Percentiles rank a stretch among this genome's conserved stretches.
phyloP scores from a whole-genome alignment of 192 early-diverging fungal species.

The Coemansia sp. region DNA sequence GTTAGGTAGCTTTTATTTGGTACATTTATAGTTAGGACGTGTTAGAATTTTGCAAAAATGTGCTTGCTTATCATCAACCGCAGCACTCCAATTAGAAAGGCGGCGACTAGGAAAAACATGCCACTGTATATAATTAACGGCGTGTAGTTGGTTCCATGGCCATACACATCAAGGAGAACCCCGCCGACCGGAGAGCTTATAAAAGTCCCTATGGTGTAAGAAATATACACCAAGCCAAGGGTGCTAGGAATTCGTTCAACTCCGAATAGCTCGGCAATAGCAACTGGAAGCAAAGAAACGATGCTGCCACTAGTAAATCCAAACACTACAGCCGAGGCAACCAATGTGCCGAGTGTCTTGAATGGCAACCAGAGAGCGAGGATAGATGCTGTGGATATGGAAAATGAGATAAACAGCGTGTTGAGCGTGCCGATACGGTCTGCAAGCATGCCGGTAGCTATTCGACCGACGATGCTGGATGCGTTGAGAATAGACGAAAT shows the following conservation, averaged over 20 bases:
- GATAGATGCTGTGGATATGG: slow-evolving; percentile 7
- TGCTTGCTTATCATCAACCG: slow-evolving; percentile 8
- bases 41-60: slow-evolving; percentile 19
- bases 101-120: slow-evolving; percentile 18
- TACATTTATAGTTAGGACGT: too few species aligned
- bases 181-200: slow-evolving; percentile 26
- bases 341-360: slow-evolving; percentile 6
- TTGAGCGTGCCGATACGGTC: slow-evolving; percentile 26
- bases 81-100: slow-evolving; percentile 2
- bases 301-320: slow-evolving; percentile 24
- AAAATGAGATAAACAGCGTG: slow-evolving; percentile 9
- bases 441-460: slow-evolving; percentile 19
- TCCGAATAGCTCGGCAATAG: slow-evolving; percentile 22
- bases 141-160: slow-evolving; percentile 21
- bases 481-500: slow-evolving; percentile 38
- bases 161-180: slow-evolving; percentile 26
- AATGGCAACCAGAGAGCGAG: slow-evolving; percentile 36
- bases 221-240: slow-evolving; percentile 25
- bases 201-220: slow-evolving; percentile 22
- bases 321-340: slow-evolving; percentile 19
- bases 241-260: slow-evolving; percentile 25
- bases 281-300: slow-evolving; percentile 24
- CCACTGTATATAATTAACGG: slow-evolving; percentile 28
- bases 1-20: too few species aligned
- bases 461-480: slow-evolving; percentile 19